phyloP scores from a whole-genome alignment of 495 filamentous ascomycete genomes.

The Trichocladium antarcticum region DNA sequence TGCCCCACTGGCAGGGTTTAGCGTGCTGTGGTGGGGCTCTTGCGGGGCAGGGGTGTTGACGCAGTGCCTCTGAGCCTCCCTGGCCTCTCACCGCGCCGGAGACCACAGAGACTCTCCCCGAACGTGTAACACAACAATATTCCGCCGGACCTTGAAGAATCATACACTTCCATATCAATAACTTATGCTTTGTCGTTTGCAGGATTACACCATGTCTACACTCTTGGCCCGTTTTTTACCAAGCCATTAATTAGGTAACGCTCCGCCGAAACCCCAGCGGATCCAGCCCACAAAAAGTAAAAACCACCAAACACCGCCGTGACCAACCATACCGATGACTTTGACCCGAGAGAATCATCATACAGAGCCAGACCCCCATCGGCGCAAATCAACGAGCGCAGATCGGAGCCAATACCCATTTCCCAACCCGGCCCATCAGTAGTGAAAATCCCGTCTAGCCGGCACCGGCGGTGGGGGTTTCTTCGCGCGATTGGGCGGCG shows the following conservation, averaged over 20 bases:
- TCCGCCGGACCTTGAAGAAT: too few species aligned
- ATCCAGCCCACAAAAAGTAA: background rate
- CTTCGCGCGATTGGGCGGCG: slow-evolving; percentile 68
- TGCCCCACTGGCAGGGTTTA: background rate
- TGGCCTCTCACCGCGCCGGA: too few species aligned
- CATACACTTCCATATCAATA: background rate
- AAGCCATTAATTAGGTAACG: too few species aligned
- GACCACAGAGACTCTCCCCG: too few species aligned
- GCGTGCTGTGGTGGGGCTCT: too few species aligned
- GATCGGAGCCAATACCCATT: background rate
- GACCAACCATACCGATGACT: too few species aligned
- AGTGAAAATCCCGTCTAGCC: slow-evolving; percentile 29
- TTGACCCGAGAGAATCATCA: too few species aligned
- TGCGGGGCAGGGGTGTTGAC: too few species aligned
- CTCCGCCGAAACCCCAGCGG: background rate
- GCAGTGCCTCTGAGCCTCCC: too few species aligned
- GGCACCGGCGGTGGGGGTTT: slow-evolving; percentile 61
- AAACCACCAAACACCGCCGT: background rate
- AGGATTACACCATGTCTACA: background rate
- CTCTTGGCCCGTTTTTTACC: background rate
- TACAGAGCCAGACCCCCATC: too few species aligned
- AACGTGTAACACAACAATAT: too few species aligned
- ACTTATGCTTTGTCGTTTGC: background rate
- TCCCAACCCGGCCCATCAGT: slow-evolving; percentile 13
- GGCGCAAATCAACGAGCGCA: too few species aligned